Evolutionary conservation across 768 basidiomycete genomes (phyloP).

Genomic region (Serendipita sp.): DNA sequence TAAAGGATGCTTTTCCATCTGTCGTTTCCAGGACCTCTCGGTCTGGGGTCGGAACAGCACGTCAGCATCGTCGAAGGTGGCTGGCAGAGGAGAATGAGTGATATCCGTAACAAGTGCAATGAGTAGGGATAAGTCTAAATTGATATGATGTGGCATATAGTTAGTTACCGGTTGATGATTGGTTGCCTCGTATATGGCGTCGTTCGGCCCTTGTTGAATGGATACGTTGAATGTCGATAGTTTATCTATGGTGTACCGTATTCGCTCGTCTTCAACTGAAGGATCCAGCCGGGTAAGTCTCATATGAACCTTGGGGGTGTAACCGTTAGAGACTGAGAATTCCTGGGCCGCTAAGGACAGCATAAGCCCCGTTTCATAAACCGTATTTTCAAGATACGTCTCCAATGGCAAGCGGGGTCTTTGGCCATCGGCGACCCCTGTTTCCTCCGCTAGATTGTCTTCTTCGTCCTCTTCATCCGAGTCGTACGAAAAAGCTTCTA

Average conservation of each 20-base stretch:
- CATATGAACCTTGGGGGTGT: conserved; percentile 36
- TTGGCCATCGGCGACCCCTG: conserved; percentile 21
- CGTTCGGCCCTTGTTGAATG: conserved; percentile 42
- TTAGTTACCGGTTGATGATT: conserved; percentile 1
- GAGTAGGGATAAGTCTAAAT: conserved; percentile 71
- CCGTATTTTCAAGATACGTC: conserved; percentile 47
- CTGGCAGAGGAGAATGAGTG: conserved; percentile 55
- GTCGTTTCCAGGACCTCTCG: neutral
- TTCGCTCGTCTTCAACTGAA: conserved; percentile 34
- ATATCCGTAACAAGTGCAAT: conserved; percentile 76
- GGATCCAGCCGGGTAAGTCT: conserved; percentile 49
- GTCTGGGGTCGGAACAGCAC: conserved; percentile 44
- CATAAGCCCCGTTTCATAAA: conserved; percentile 52
- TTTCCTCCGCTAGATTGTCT: neutral
- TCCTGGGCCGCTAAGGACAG: conserved; percentile 49
- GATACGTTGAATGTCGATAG: conserved; percentile 49
- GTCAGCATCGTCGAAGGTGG: conserved; percentile 38
- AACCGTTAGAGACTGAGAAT: conserved; percentile 28
- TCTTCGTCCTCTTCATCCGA: conserved; percentile 35
- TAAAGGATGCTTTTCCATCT: neutral
- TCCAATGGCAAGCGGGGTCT: conserved; percentile 20
- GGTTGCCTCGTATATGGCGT: conserved; percentile 1
- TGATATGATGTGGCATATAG: conserved; percentile 44
- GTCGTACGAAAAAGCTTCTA: conserved; percentile 64
- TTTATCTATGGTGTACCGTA: conserved; percentile 39